These are phyloP conservation scores for Calocybe indica DNA, from an alignment of 768 basidiomycete species.

Conservation along the genomic window DNA sequence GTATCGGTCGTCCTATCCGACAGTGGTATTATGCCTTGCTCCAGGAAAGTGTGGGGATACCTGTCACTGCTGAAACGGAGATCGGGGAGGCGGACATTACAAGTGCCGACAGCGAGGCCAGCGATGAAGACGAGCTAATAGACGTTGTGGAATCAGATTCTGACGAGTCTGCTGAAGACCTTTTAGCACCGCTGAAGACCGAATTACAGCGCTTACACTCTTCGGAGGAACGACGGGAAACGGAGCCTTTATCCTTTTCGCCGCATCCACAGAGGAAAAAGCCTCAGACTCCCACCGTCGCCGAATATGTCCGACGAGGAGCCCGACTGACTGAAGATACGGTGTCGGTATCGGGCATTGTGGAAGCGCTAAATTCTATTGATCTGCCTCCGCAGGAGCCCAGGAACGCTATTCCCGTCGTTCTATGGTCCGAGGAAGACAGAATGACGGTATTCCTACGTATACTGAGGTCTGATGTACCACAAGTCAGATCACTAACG, in stretches of 20 bases:
- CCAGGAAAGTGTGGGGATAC: slow-evolving; percentile 62
- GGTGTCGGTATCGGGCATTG: slow-evolving; percentile 30
- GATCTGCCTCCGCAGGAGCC: slow-evolving; percentile 33
- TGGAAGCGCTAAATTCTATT: too few species aligned
- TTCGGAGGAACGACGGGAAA: slow-evolving; percentile 26
- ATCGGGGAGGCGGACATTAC: slow-evolving; percentile 9
- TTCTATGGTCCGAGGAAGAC: slow-evolving; percentile 41
- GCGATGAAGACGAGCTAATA: slow-evolving; percentile 55
- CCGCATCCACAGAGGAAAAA: slow-evolving; percentile 24
- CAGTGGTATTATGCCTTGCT: slow-evolving; percentile 64
- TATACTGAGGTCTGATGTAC: slow-evolving; percentile 48
- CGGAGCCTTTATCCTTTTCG: slow-evolving; percentile 25
- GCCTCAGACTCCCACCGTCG: slow-evolving; percentile 23
- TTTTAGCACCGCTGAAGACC: slow-evolving; percentile 63
- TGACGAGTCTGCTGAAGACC: slow-evolving; percentile 47
- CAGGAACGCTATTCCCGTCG: slow-evolving; percentile 34
- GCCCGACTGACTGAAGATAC: slow-evolving; percentile 55
- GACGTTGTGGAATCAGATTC: slow-evolving; percentile 64
- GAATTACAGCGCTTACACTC: slow-evolving; percentile 54
- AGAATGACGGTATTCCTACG: slow-evolving; percentile 53
- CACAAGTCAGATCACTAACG: slow-evolving; percentile 39
- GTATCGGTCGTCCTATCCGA: slow-evolving; percentile 58
- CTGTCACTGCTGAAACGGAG: slow-evolving; percentile 16
- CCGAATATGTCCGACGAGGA: slow-evolving; percentile 68
- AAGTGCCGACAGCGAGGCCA: slow-evolving; percentile 21